Percentiles rank a stretch among this genome's conserved stretches.
Evolutionary conservation across 1,139 yeast genomes (phyloP).

Genomic region (Hyphopichia wangnamkhiaoensis): DNA sequence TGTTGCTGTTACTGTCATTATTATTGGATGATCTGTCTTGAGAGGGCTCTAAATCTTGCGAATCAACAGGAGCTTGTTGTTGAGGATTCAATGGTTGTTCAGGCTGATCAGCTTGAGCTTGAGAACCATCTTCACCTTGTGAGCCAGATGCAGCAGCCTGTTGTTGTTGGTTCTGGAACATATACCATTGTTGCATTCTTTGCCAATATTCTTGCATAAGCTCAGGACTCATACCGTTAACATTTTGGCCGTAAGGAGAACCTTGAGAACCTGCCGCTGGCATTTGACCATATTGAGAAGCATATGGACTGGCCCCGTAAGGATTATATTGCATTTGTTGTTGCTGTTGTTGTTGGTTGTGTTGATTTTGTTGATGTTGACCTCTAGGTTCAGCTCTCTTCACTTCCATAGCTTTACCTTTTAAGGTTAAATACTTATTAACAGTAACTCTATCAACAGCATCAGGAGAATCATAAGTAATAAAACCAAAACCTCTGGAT

Average conservation of each 20-base stretch:
- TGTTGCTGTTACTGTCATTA: background rate
- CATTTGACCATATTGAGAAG: constrained; percentile 25
- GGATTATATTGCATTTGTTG: constrained; percentile 34
- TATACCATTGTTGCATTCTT: constrained; percentile 77
- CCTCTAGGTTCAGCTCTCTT: constrained; percentile 97
- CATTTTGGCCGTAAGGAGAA: constrained; percentile 28
- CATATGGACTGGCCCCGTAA: constrained; percentile 28
- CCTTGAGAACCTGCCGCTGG: constrained; percentile 18
- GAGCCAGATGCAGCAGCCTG: too few relatives aligned
- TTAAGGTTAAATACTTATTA: constrained; percentile 77
- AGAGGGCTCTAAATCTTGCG: constrained; percentile 12
- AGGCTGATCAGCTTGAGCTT: constrained; percentile 41
- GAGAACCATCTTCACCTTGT: constrained; percentile 21
- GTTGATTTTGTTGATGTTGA: constrained; percentile 45
- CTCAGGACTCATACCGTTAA: constrained; percentile 70
- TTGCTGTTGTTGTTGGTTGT: constrained; percentile 41
- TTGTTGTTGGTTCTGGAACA: constrained; percentile 59
- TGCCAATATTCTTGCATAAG: constrained; percentile 90
- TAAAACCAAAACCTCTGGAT: constrained; percentile 97
- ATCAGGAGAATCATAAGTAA: constrained; percentile 92
- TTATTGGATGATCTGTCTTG: constrained; percentile 9
- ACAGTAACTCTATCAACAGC: constrained; percentile 93
- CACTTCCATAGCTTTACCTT: constrained; percentile 92
- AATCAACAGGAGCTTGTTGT: constrained; percentile 38
- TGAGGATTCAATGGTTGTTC: constrained; percentile 58